Base-by-base conservation (phyloP, 2,329 filamentous ascomycete species). In the Alternaria solani region DNA sequence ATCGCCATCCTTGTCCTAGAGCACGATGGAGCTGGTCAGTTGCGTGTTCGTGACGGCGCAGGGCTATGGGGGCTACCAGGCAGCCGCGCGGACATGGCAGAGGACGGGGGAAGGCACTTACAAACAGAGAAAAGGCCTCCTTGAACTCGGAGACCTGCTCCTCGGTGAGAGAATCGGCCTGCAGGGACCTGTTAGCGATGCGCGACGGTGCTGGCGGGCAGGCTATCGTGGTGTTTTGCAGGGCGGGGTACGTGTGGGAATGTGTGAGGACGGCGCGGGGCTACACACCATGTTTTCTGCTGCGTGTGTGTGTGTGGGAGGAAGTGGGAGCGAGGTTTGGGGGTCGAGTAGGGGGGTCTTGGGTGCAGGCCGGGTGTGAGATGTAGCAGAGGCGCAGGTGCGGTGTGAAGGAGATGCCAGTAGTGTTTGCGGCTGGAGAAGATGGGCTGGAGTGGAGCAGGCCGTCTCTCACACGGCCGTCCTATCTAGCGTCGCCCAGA, bases 61-160 rank as follows among this genome's bases (percentile, higher is more conserved):
- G 55, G 54, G 48, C 42, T 58, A 48, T 26, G 11, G 12, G 43
- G 36, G 62, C 61, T 54, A 62, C 65, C 55, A 75, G 75, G 72
- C 74, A 73, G 64, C 70, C 65, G 52, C 57, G 52, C 55, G 48
- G 48, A 53, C 58, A 38, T 23, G 43, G 41, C 41, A 36, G 30
- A 51, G 48, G 63, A 26, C 16, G 34, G 18, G 18, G 26, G 14
- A 28, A 1, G 32, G 46, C 12, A 89, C 95, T 90, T 90, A 99
- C 95, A 84, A 99, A 99, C 71, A 99, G 92, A 81, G 95, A 99
- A 86, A 99, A 99, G 57, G 95, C 95, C 86, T 99, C 95, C 91
- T 98, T 99, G 88, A 98, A 99, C 86, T 99, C 95, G 81, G 95
- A 98, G 81, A 99, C 95, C 88, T 99, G 95, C 86, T 99, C 95